Conservation (phyloP, 2,329 filamentous ascomycete genomes). For the Zasmidium citrigriseum region DNA sequence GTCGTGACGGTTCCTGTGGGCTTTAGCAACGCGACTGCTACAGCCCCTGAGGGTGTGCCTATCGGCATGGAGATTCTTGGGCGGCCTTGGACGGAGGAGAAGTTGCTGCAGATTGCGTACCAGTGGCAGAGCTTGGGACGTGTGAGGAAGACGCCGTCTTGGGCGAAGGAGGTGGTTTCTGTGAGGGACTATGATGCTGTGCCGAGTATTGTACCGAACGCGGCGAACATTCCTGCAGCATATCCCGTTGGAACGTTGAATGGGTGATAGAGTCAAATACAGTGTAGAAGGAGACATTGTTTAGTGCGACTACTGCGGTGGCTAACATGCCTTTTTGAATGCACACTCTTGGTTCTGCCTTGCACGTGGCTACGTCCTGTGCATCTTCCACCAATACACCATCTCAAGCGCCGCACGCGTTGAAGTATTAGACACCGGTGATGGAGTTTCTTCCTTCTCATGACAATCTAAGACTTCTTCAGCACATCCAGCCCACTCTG, state of each 20-base stretch:
- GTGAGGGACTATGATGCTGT: constrained; percentile 44
- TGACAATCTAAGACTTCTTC: too few relatives aligned
- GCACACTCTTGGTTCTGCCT: too few relatives aligned
- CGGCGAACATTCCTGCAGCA: constrained; percentile 41
- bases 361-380: too few relatives aligned
- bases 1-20: constrained; percentile 57
- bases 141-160: constrained; percentile 50
- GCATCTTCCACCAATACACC: too few relatives aligned
- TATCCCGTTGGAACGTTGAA: constrained; percentile 50
- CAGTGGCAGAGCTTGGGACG: constrained; percentile 50
- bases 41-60: constrained; percentile 60
- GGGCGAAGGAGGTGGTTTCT: constrained; percentile 45
- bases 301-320: too few relatives aligned
- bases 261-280: background rate
- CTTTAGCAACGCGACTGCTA: constrained; percentile 50
- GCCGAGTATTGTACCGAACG: constrained; percentile 48
- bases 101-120: constrained; percentile 56
- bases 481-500: too few relatives aligned
- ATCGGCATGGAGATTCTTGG: constrained; percentile 67
- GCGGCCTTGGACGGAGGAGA: constrained; percentile 55
- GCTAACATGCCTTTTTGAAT: too few relatives aligned
- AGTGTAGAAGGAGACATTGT: background rate
- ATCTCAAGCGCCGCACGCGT: too few relatives aligned
- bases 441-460: too few relatives aligned
- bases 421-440: too few relatives aligned